These are phyloP conservation scores for Zygosaccharomyces gambellarensis DNA, from an alignment of 805 yeast genomes.

Conservation along the genomic window DNA sequence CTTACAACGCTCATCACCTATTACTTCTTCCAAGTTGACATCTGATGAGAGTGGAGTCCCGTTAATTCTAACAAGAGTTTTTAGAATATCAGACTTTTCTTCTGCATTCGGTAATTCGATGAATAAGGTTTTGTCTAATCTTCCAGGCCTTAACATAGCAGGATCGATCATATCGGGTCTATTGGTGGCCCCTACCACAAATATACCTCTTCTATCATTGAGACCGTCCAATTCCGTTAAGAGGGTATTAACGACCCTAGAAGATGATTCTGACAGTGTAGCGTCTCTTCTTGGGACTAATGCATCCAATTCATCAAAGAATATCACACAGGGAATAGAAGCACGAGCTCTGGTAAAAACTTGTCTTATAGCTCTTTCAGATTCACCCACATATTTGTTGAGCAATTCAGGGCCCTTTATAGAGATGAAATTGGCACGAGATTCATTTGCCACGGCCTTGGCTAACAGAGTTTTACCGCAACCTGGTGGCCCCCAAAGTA, in stretches of 20 bases:
- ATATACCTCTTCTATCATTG: slow-evolving; percentile 87
- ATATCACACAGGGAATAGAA: slow-evolving; percentile 88
- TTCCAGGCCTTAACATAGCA: slow-evolving; percentile 96
- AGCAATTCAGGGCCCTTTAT: slow-evolving; percentile 93
- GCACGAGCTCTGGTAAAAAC: slow-evolving; percentile 91
- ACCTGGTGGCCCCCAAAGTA: slow-evolving; percentile 99
- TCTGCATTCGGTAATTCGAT: slow-evolving; percentile 79
- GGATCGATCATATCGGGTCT: slow-evolving; percentile 98
- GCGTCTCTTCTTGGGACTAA: slow-evolving; percentile 91
- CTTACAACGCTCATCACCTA: slow-evolving; percentile 73
- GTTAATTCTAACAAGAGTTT: slow-evolving; percentile 65
- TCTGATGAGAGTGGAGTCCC: slow-evolving; percentile 65
- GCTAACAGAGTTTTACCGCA: slow-evolving; percentile 96
- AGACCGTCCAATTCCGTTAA: slow-evolving; percentile 93
- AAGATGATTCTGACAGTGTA: slow-evolving; percentile 79
- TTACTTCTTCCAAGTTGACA: slow-evolving; percentile 59
- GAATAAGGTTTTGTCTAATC: slow-evolving; percentile 87
- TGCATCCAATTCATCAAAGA: slow-evolving; percentile 95
- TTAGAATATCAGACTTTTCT: slow-evolving; percentile 78
- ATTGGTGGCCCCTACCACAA: slow-evolving; percentile 94
- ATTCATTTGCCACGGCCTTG: slow-evolving; percentile 96
- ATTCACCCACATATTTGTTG: slow-evolving; percentile 94
- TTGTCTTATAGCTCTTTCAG: slow-evolving; percentile 89
- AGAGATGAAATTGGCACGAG: slow-evolving; percentile 91
- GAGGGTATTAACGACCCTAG: slow-evolving; percentile 90